Conservation (phyloP, 805 yeast species). For the Teunomyces barrocoloradensis region DNA sequence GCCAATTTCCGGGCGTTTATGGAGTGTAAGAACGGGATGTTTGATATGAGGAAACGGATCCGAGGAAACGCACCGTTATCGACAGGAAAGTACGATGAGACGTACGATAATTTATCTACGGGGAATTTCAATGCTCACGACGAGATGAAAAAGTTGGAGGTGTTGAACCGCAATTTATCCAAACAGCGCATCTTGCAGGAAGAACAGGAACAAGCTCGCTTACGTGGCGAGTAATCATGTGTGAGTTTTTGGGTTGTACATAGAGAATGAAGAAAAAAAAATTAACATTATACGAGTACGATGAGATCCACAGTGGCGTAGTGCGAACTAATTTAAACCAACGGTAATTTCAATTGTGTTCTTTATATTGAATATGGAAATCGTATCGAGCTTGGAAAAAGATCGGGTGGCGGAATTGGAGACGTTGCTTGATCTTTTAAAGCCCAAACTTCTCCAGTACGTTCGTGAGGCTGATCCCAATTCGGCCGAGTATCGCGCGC, state of each 20-base stretch:
- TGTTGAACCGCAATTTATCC: conserved; percentile 52
- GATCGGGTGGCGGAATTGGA: conserved; percentile 59
- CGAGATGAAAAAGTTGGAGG: conserved; percentile 71
- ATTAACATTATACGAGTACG: not conserved
- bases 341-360: not conserved
- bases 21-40: conserved; percentile 88
- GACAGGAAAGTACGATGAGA: conserved; percentile 89
- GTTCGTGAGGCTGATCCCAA: conserved; percentile 46
- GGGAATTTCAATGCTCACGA: conserved; percentile 83
- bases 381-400: conserved; percentile 29
- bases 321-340: no score
- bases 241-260: not conserved
- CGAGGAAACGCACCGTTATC: conserved; percentile 92
- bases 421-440: conserved; percentile 47
- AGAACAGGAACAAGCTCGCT: conserved; percentile 17
- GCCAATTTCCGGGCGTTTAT: conserved; percentile 82
- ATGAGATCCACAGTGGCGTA: not conserved
- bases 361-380: not conserved
- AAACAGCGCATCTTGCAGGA: conserved; percentile 25
- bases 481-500: conserved; percentile 28
- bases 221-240: not conserved
- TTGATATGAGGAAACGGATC: conserved; percentile 88
- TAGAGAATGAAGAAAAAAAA: not conserved
- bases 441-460: conserved; percentile 52
- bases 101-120: conserved; percentile 68